Conservation (phyloP, 768 basidiomycete species). For the Rhizopogon salebrosus region DNA sequence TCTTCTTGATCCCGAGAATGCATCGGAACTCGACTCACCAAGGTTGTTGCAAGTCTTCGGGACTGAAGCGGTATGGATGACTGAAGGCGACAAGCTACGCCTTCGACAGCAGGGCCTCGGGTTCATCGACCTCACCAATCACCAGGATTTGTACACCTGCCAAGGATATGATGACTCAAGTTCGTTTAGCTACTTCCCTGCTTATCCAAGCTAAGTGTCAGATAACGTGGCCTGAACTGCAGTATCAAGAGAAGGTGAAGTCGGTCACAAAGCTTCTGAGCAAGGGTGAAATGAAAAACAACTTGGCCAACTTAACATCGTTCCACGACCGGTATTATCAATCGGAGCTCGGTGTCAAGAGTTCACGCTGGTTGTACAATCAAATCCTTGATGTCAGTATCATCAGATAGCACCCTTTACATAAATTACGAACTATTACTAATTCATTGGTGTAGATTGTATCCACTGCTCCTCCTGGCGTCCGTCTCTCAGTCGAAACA, state of each 20-base stretch:
- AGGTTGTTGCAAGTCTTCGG: conserved; percentile 13
- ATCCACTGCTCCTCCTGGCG: conserved; percentile 7
- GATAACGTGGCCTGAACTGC: conserved; percentile 16
- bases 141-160: background rate
- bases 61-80: conserved; percentile 12
- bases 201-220: conserved; percentile 33
- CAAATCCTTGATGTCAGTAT: conserved; percentile 8
- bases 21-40: conserved; percentile 13
- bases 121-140: conserved; percentile 11
- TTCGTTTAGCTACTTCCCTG: background rate
- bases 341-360: conserved; percentile 31
- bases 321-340: conserved; percentile 42
- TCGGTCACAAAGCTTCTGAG: conserved; percentile 1
- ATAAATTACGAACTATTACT: background rate
- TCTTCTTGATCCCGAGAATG: conserved; percentile 10
- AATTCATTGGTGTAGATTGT: conserved; percentile 3
- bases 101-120: conserved; percentile 7
- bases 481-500: conserved; percentile 15
- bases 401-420: background rate
- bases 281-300: conserved; percentile 28
- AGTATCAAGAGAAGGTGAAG: conserved; percentile 10
- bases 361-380: conserved; percentile 34
- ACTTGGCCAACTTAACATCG: conserved; percentile 31
- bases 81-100: conserved; percentile 12
- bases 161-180: background rate